Evolutionary conservation across 345 rosid genomes (phyloP).

Genomic region (rapeseed (Brassica napus)): DNA sequence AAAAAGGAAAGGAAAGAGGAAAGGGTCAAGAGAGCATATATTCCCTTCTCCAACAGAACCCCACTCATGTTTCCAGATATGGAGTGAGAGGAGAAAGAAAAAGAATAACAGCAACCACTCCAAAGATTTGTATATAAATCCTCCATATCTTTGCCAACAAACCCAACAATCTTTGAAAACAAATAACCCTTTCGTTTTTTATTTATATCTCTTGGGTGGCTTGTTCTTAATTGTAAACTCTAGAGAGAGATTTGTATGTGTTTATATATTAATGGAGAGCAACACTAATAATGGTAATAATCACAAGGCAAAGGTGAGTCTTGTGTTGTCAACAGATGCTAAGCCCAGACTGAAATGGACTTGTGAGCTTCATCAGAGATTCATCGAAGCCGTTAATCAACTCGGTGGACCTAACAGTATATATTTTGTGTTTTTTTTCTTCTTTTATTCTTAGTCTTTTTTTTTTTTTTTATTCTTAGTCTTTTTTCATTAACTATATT

Average conservation of each 20-base stretch:
- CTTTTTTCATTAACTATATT: neutral
- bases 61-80: slow-evolving; percentile 78
- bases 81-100: slow-evolving; percentile 59
- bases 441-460: neutral
- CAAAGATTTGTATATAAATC: slow-evolving; percentile 37
- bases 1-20: slow-evolving; percentile 37
- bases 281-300: slow-evolving; percentile 24
- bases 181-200: slow-evolving; percentile 15
- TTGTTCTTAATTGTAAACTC: slow-evolving; percentile 11
- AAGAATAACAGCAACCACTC: slow-evolving; percentile 43
- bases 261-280: slow-evolving; percentile 30
- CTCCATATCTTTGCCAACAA: slow-evolving; percentile 38
- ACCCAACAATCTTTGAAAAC: slow-evolving; percentile 39
- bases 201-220: slow-evolving; percentile 9
- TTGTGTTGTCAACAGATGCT: slow-evolving; percentile 82
- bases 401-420: slow-evolving; percentile 92
- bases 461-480: neutral
- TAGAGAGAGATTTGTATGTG: slow-evolving; percentile 25
- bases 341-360: slow-evolving; percentile 99
- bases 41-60: slow-evolving; percentile 67
- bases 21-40: slow-evolving; percentile 72
- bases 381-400: slow-evolving; percentile 74
- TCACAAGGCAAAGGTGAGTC: slow-evolving; percentile 57
- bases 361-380: slow-evolving; percentile 84
- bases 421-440: slow-evolving; percentile 17